Base-by-base conservation (phyloP, 2,329 filamentous ascomycete species). In the Exophiala dermatitidis region DNA sequence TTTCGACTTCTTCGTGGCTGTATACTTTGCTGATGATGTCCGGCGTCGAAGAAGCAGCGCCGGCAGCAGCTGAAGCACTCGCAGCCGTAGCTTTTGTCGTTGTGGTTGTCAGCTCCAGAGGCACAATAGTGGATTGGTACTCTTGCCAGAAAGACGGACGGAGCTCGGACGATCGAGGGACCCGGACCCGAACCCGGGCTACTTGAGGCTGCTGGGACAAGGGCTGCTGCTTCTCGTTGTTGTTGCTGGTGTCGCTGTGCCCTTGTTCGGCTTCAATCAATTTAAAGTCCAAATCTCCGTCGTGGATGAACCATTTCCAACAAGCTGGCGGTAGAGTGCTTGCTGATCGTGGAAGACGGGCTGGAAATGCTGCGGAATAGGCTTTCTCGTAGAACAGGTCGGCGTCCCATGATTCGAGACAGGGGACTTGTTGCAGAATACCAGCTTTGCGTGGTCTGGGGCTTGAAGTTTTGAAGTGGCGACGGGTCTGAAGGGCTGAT, bases 271-370 rank as follows among this genome's bases (percentile, higher is more conserved):
- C 2, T 28, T 12, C 10, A 29, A 52, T 46, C 8, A 55, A 30
- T n/a, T 43, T 31, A 19, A 46, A 46, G 29, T 36, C 32, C n/a
- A 29, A 7, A 32, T 54, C 28, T 5, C 28, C 31, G 34, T 53
- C 38, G 4, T 54, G 52, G 29, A 54, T 53, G 62, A 88, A 87
- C 85, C 85, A 87, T 58, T 77, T 79, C 3, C 63, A 63, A 19
- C 74, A 68, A 1, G 82, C 82, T 0, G 81, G 80, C 1, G 84
- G 64, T 6, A 69, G 46, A 29, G 60, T 58, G 46, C 77, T 77
- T 2, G 65, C 63, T 4, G 65, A 64, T 32, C 68, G 66, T n/a
- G 73, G 74, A 4, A 82, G 69, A 12, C 83, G 66, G 6, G 75
- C 67, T 1, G 84, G 84, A 12, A 65, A 68, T 44, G 78, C 74